Conservation (phyloP, 2,329 filamentous ascomycete species). For the Escovopsis weberi region DNA sequence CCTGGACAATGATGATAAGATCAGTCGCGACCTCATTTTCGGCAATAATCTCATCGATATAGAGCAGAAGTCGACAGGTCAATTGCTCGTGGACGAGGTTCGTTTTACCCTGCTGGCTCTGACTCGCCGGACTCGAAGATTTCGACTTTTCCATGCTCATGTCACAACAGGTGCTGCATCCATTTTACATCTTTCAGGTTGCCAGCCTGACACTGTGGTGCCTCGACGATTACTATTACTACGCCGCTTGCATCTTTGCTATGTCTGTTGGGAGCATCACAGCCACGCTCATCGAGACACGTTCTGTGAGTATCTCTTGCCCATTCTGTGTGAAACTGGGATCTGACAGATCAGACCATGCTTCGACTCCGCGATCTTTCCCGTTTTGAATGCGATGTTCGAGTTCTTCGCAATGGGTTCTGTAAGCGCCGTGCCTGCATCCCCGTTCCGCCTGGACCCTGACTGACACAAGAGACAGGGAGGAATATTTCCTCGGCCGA, state of each 20-base stretch:
- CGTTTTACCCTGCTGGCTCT: conserved; percentile 1
- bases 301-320: conserved; percentile 40
- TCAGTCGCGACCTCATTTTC: conserved; percentile 71
- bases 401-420: conserved; percentile 86
- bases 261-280: conserved; percentile 90
- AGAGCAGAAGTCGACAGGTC: conserved; percentile 68
- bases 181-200: conserved; percentile 96
- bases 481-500: conserved; percentile 74
- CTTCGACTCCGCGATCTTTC: conserved; percentile 79
- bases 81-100: conserved; percentile 81
- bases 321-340: neutral
- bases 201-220: conserved; percentile 92
- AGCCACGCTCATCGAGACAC: conserved; percentile 80
- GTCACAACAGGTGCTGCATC: conserved; percentile 65
- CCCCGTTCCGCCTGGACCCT: neutral
- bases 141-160: neutral
- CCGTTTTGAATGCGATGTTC: conserved; percentile 85
- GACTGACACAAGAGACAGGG: conserved; percentile 32
- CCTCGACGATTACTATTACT: conserved; percentile 93
- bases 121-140: neutral
- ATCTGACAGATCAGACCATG: conserved; percentile 53
- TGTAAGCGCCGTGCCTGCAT: conserved; percentile 38
- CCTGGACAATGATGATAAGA: conserved; percentile 78
- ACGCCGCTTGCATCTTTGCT: conserved; percentile 83
- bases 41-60: conserved; percentile 86